phyloP scores from a whole-genome alignment of 2,329 filamentous ascomycete species.

The Lasiodiplodia hormozganensis region DNA sequence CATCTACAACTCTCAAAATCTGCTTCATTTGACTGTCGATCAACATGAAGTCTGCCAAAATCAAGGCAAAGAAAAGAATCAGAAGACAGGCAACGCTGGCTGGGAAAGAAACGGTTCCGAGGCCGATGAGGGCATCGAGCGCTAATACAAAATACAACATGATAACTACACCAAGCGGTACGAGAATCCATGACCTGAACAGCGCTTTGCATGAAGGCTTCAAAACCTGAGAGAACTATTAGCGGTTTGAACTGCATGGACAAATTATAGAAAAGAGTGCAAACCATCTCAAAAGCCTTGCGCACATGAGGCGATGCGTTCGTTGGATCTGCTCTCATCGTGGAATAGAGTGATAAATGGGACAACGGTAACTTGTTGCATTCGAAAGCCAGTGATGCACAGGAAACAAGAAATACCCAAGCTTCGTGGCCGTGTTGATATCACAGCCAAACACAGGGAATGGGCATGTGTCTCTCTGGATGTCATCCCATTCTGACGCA shows the following conservation, averaged over 20 bases:
- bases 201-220: not conserved
- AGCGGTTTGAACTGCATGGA: not conserved
- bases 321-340: no score
- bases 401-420: no score
- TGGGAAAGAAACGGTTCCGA: constrained; percentile 62
- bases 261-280: no score
- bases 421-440: no score
- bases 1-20: constrained; percentile 59
- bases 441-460: no score
- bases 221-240: not conserved
- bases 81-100: constrained; percentile 66
- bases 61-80: constrained; percentile 59
- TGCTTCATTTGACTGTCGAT: constrained; percentile 58
- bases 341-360: no score
- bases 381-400: no score
- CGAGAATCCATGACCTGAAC: constrained; percentile 54
- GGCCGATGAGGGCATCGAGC: constrained; percentile 49
- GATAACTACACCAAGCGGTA: constrained; percentile 53
- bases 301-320: no score
- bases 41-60: constrained; percentile 56
- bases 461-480: no score
- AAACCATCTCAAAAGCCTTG: no score
- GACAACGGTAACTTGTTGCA: no score
- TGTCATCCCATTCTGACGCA: no score
- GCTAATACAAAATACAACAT: constrained; percentile 52